Base-by-base conservation (phyloP, 1,284 basidiomycete genomes). In the Cutaneotrichosporon daszewskae region DNA sequence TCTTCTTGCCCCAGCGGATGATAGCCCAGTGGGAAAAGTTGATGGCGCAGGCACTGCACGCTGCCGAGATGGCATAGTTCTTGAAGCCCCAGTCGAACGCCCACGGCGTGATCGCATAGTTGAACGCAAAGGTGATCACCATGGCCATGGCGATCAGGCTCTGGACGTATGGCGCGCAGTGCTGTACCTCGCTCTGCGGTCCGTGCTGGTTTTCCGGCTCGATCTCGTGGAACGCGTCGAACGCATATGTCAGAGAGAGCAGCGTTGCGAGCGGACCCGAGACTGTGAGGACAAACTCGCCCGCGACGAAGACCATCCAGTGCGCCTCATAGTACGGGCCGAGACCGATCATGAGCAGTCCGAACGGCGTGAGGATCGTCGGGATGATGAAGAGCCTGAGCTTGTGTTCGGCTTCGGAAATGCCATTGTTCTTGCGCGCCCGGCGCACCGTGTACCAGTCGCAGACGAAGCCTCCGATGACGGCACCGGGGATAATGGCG, bases 281-380 rank as follows among this genome's bases (percentile, higher is more conserved):
- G 27, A 53, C 27, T 11, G 49, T 57, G 34, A 53, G 43, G n/a
- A 55, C 37, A 12, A 50, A 51, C 28, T 43, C 41, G 14, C 56
- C 56, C 3, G 51, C 34, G 34, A 58, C 51, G 28, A 54, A 58
- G 31, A 41, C 56, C 37, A 55, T 54, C 54, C 54, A 54, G 38
- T 55, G 54, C n/a, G 46, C 49, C 11, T 44, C 31, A 31, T 52
- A 58, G 25, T 45, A 49, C 11, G 52, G 43, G 14, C 51, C 49
- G 11, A 58, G 45, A 11, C 54, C 51, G 39, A 58, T 55, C 54
- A 58, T 55, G 31, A 58, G 43, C 14, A 55, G 41, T 0, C 54
- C 56, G 16, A 50, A 24, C 10, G 52, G 44, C 18, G 45, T 46
- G 8, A 49, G 41, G 23, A 49, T 34, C 1, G 37, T 45, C 7